Conservation (phyloP, 1,284 basidiomycete species). For the Trichosporon ovoides region DNA sequence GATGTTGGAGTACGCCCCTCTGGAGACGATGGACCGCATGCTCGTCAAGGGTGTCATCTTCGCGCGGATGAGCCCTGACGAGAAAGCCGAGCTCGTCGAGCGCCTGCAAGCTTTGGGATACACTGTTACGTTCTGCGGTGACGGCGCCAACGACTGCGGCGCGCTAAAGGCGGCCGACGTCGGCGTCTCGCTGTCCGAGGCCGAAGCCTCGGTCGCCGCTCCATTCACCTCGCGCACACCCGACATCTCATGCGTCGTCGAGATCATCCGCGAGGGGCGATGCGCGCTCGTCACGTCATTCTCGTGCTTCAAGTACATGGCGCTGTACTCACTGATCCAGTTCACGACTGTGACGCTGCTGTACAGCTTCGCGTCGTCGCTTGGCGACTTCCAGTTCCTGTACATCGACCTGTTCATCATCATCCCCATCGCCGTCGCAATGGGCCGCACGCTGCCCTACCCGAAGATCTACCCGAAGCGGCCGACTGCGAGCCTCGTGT, state of each 20-base stretch:
- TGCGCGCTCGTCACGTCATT: conserved; percentile 96
- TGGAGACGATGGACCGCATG: conserved; percentile 93
- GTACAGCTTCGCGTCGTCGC: conserved; percentile 91
- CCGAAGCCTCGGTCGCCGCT: conserved; percentile 97
- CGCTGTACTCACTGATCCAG: conserved; percentile 53
- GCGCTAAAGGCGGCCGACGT: conserved; percentile 98
- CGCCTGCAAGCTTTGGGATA: conserved; percentile 88
- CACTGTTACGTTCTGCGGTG: conserved; percentile 96
- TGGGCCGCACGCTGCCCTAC: conserved; percentile 91
- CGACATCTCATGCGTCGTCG: conserved; percentile 92
- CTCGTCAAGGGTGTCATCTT: conserved; percentile 97
- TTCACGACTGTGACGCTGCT: conserved; percentile 73
- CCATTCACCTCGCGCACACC: conserved; percentile 92
- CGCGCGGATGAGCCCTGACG: conserved; percentile 98
- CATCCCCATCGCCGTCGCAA: conserved; percentile 90
- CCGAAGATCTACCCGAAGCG: conserved; percentile 80
- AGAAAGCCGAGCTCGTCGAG: conserved; percentile 98
- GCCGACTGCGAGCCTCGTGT: conserved; percentile 93
- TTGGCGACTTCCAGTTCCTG: conserved; percentile 94
- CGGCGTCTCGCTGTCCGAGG: conserved; percentile 92
- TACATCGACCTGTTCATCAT: conserved; percentile 98
- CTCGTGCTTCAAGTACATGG: conserved; percentile 99
- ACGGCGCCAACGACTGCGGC: conserved; percentile 98
- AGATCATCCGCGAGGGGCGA: conserved; percentile 92
- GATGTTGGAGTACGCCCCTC: conserved; percentile 93